Percentiles rank a stretch among this genome's conserved stretches.
phyloP scores from a whole-genome alignment of 495 filamentous ascomycete genomes.

The Parachaetomium inaequale region DNA sequence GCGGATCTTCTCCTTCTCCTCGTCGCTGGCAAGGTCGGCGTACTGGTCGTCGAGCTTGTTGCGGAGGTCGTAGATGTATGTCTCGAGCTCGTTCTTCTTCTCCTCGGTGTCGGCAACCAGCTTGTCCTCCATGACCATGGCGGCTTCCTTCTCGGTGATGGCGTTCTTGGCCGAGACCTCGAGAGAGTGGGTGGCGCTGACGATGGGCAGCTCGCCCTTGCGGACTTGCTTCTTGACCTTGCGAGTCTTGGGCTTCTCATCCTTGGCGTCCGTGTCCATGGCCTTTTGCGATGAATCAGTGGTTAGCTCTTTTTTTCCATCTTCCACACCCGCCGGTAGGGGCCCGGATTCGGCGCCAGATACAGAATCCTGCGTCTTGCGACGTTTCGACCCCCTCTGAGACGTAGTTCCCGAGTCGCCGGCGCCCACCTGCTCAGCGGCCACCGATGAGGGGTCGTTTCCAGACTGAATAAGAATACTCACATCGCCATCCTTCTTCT shows the following conservation, averaged over 20 bases:
- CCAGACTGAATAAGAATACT: constrained; percentile 40
- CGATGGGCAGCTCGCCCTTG: constrained; percentile 92
- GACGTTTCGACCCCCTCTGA: constrained; percentile 28
- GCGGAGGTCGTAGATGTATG: constrained; percentile 91
- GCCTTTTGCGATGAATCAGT: constrained; percentile 52
- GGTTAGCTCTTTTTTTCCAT: constrained; percentile 22
- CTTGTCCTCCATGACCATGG: constrained; percentile 98
- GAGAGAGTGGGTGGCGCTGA: constrained; percentile 73
- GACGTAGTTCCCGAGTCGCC: constrained; percentile 10
- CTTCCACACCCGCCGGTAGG: constrained; percentile 1
- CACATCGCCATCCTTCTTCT: constrained; percentile 65
- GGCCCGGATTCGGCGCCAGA: constrained; percentile 17
- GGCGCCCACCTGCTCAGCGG: constrained; percentile 1
- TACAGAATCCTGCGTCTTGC: constrained; percentile 26
- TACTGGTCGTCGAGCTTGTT: constrained; percentile 92
- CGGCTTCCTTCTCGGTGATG: constrained; percentile 71
- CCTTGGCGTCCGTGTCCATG: constrained; percentile 81
- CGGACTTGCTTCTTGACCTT: constrained; percentile 99
- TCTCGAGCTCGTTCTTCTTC: constrained; percentile 99
- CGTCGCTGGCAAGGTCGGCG: constrained; percentile 80
- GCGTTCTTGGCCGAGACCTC: constrained; percentile 63
- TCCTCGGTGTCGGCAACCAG: constrained; percentile 96
- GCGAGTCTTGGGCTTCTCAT: constrained; percentile 85
- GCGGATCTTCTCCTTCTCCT: constrained; percentile 83
- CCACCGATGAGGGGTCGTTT: constrained; percentile 1